Evolutionary conservation across 306 rosid species (phyloP), one percentile per base, ranked within the genome.

Genomic region (Cicer pinnatifidum): DNA sequence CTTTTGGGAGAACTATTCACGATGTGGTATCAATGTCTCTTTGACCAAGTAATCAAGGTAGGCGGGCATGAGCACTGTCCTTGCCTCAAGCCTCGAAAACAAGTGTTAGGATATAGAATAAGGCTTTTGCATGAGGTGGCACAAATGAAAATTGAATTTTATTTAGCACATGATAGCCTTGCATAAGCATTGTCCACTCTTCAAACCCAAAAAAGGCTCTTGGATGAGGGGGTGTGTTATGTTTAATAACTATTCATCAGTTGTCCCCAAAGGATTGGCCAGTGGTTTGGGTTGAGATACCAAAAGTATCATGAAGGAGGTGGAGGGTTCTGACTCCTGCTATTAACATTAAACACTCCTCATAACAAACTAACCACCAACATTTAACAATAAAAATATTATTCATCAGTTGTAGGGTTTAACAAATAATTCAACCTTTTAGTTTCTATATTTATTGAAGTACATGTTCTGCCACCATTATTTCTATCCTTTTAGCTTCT

Each of bases 391-490:
- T 23, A 23, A 23, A 23, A 23, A 23, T 23, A 23, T 23, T 23
- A 23, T 23, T 23, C 33, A 23, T 23, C 33, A 2, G 33, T 23
- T 23, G 33, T 23, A 2, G 33, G 15, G 28, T 50, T 61, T 38
- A 51, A 12, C 41, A 12, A 39, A 38, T 37, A 19, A 58, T 8
- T 71, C 38, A 39, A 11, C 40, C 57, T 7, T 69, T 37, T 48
- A 40, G 57, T 16, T 56, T 80, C 28, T 73, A 35, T 33, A 61
- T 48, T 54, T 35, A 37, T 74, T 69, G 65, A 65, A 59, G 50
- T 61, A 13, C 46, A 46, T 12, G 33, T 67, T 50, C 41, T 57
- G 19, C 33, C 44, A 57, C 11, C 11, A 6, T 54, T 17, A 46
- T 63, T 44, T 23, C 19, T 64, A 12, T 52, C 46, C 62, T 70